Conservation (phyloP, 2,329 filamentous ascomycete genomes). For the Alternaria tenuissima region DNA sequence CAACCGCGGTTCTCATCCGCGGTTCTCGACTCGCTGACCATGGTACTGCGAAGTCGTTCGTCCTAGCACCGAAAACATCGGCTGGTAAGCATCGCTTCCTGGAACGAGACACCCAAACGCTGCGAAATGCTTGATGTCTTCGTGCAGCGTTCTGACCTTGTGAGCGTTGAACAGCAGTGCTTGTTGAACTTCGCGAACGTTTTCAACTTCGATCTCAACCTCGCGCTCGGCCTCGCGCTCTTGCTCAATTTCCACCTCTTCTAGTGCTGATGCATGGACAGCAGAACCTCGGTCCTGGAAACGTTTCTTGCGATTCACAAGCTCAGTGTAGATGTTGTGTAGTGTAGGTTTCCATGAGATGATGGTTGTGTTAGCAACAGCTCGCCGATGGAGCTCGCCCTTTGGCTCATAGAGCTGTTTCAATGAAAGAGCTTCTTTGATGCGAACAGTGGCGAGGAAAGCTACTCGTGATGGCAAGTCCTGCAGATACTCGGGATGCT, state of each 20-base stretch:
- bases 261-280: constrained; percentile 60
- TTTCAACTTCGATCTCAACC: constrained; percentile 66
- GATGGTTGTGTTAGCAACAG: constrained; percentile 5
- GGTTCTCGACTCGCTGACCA: too few relatives aligned
- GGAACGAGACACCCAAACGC: constrained; percentile 55
- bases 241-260: constrained; percentile 66
- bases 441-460: constrained; percentile 58
- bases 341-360: constrained; percentile 38
- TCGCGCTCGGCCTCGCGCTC: constrained; percentile 61
- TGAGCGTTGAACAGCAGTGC: constrained; percentile 53
- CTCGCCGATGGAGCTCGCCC: constrained; percentile 3
- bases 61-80: constrained; percentile 55
- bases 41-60: constrained; percentile 38
- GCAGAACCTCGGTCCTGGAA: constrained; percentile 57
- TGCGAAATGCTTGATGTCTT: constrained; percentile 57
- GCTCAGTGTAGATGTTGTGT: constrained; percentile 41
- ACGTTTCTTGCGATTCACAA: constrained; percentile 45
- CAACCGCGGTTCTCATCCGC: too few relatives aligned
- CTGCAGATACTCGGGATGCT: constrained; percentile 54
- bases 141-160: constrained; percentile 58
- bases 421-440: constrained; percentile 65
- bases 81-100: constrained; percentile 50
- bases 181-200: constrained; percentile 63
- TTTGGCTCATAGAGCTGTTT: constrained; percentile 64
- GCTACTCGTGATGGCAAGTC: constrained; percentile 38